These are phyloP conservation scores for Talaromyces islandicus DNA, from an alignment of 2,329 filamentous ascomycete species.

Conservation along the genomic window DNA sequence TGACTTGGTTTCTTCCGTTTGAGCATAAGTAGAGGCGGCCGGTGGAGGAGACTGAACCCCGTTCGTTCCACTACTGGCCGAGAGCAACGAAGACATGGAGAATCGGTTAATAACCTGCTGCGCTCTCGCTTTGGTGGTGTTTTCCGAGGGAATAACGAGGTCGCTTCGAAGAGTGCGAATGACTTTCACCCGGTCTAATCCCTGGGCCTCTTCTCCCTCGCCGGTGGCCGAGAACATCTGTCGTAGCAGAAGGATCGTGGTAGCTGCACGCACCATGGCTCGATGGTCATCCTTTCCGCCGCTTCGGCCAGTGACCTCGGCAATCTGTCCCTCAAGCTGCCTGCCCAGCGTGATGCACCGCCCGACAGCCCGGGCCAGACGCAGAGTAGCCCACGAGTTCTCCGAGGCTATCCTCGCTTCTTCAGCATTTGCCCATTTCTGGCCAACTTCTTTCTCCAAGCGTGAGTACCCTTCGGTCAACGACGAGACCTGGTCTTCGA, in stretches of 20 bases:
- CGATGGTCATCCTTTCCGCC: slow-evolving; percentile 62
- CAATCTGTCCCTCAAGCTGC: slow-evolving; percentile 80
- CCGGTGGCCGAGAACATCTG: slow-evolving; percentile 64
- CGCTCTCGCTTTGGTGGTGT: slow-evolving; percentile 63
- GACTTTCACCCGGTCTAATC: slow-evolving; percentile 67
- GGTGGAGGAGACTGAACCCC: slow-evolving; percentile 16
- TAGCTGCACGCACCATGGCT: slow-evolving; percentile 73
- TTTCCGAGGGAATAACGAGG: slow-evolving; percentile 66
- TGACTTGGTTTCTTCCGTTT: slow-evolving; percentile 68
- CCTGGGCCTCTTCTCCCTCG: slow-evolving; percentile 68
- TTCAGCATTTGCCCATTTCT: slow-evolving; percentile 79
- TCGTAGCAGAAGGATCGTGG: slow-evolving; percentile 69
- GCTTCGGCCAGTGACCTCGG: slow-evolving; percentile 54
- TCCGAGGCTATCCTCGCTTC: slow-evolving; percentile 72
- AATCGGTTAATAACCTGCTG: slow-evolving; percentile 82
- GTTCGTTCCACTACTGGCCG: slow-evolving; percentile 12
- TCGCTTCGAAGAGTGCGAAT: slow-evolving; percentile 65
- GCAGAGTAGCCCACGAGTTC: slow-evolving; percentile 73
- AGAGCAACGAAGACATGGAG: slow-evolving; percentile 57
- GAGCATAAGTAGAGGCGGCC: slow-evolving; percentile 46
- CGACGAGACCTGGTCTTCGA: slow-evolving; percentile 72
- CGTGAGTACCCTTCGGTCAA: slow-evolving; percentile 81
- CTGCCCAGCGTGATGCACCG: slow-evolving; percentile 75
- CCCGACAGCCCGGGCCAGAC: slow-evolving; percentile 68
- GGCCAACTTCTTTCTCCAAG: slow-evolving; percentile 77